Evolutionary conservation across 176 grass and related monocot species (phyloP), one percentile per base, ranked within the genome.

Genomic region (Oryza coarctata): DNA sequence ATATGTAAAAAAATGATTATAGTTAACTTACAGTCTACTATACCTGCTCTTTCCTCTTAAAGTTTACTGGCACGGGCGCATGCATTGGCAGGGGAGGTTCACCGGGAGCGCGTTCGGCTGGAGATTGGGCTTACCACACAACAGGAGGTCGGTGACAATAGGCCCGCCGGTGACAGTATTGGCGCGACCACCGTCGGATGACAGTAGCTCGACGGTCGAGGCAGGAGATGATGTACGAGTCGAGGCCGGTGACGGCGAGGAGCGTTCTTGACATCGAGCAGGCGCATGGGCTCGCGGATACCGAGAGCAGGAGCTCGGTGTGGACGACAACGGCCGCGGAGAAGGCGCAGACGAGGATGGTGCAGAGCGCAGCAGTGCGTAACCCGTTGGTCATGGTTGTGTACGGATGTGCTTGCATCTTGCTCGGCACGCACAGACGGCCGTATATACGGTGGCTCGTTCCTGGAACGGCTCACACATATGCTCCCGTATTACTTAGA

Each of bases 51-150:
- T n/a, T n/a, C 32, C 38, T n/a, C n/a, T 22, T 81, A 78, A 93
- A 85, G 40, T 79, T 9, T 61, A 78, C 18, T 2, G 82, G 65
- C 8, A 18, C 28, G 8, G 80, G 39, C 0, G 73, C 4, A 1
- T 70, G 12, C 50, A 0, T 7, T 6, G 89, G 85, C 14, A 82
- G 73, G 31, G 40, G 47, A 6, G 47, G 26, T 73, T 77, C 0
- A 84, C 75, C 22, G 85, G 77, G 0, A 89, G 6, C 41, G 77
- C 87, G 5, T 63, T 0, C 1, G 88, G 49, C 2, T 83, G 81
- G 1, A 87, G 30, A 6, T 71, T 7, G 8, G 73, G 68, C 23
- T 67, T 27, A 7, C 35, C 83, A 57, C 85, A 90, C 5, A 4
- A 12, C 0, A 1, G 65, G 8, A 83, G 35, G 25, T 66, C 57